Percentiles rank a stretch among this genome's conserved stretches.
phyloP scores from a whole-genome alignment of 257 asterid species.

The Forsythia viridissima region DNA sequence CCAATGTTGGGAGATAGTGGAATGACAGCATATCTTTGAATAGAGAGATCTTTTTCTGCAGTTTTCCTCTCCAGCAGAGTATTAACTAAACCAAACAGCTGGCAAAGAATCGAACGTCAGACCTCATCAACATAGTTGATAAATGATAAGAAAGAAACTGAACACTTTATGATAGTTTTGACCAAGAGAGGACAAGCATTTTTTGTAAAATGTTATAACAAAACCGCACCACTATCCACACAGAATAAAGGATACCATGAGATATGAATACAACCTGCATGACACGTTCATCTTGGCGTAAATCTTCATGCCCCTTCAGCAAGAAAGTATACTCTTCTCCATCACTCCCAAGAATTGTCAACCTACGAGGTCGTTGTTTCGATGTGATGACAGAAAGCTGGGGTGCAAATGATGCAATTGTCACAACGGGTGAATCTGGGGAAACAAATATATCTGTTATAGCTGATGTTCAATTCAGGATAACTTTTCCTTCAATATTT shows the following conservation, averaged over 20 bases:
- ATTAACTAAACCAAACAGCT: slow-evolving; percentile 96
- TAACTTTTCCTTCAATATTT: neutral
- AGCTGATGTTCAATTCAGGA: neutral
- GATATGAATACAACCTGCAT: slow-evolving; percentile 72
- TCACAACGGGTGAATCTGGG: slow-evolving; percentile 88
- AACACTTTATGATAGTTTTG: neutral
- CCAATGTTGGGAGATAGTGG: slow-evolving; percentile 99
- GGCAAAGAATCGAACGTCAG: slow-evolving; percentile 34
- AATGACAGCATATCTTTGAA: slow-evolving; percentile 90
- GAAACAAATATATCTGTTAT: slow-evolving; percentile 19
- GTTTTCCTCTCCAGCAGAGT: slow-evolving; percentile 91
- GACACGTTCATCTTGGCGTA: slow-evolving; percentile 99
- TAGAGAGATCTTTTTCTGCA: slow-evolving; percentile 89
- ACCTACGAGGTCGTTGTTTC: slow-evolving; percentile 96
- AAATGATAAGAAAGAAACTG: slow-evolving; percentile 1
- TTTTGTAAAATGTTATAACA: slow-evolving; percentile 8
- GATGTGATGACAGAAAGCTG: slow-evolving; percentile 98
- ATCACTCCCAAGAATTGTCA: slow-evolving; percentile 94
- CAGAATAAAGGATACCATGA: neutral
- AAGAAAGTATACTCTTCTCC: slow-evolving; percentile 96
- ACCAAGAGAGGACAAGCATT: slow-evolving; percentile 10
- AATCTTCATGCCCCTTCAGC: slow-evolving; percentile 97
- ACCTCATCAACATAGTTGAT: slow-evolving; percentile 13
- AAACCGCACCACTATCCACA: neutral
- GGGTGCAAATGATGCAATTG: slow-evolving; percentile 89